Evolutionary conservation across 1,139 yeast genomes (phyloP), one percentile per base, ranked within the genome.

Genomic region (Lodderomyces pseudojiufengensis): DNA sequence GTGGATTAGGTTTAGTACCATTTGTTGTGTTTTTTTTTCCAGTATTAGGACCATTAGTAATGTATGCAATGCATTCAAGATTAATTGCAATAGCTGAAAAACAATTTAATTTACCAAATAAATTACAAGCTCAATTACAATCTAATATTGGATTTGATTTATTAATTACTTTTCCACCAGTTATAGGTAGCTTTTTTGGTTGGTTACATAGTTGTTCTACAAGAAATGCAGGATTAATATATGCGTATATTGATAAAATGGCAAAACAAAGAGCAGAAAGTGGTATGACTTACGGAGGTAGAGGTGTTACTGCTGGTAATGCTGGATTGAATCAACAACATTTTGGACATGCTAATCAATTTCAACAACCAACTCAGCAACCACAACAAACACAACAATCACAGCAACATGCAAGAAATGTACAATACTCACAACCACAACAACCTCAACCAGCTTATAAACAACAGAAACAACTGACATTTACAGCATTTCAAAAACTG

Each of bases 141-240:
- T 80, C 81, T 4, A 84, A 88, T 50, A 84, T 87, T 31, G 54
- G 76, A 10, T 57, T 86, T 46, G 96, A 88, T 55, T 66, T 88
- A 33, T 48, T 84, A 25, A 76, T 88, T 29, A 73, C 92, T 2
- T 63, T 90, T 28, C 81, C 92, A 0, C 97, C 97, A 0, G 50
- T 87, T 3, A 59, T 88, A 26, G 97, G 97, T 1, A 67, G 79
- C 3, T 59, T 87, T 32, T 74, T 87, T 41, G 67, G 85, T 10
- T 90, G 95, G 88, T 45, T 90, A 56, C 77, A 85, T 55, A 84
- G 81, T 1, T 84, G 95, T 51, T 84, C 95, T n/a, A 84, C 96
- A 0, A 65, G 95, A 49, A 90, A 88, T 57, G 95, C 95, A 0
- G 87, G 88, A 0, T 51, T 85, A 50, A 69, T 86, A 6, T 87